These are phyloP conservation scores for Plantago lanceolata DNA, from an alignment of 305 asterid genomes.

Conservation along the genomic window DNA sequence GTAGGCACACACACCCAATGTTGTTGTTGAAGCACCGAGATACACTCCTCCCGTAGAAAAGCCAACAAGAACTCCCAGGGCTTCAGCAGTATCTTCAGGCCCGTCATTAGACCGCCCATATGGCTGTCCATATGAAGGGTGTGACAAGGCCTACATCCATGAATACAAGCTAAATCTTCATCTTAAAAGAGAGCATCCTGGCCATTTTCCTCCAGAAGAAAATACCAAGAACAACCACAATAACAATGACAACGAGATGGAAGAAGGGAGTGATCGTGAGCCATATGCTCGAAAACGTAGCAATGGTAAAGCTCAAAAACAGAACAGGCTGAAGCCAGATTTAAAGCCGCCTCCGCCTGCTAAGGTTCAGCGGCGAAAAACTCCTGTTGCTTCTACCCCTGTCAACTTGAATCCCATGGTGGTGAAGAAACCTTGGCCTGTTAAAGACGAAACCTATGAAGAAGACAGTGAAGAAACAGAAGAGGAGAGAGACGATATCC, in stretches of 20 bases:
- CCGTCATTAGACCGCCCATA: slow-evolving; percentile 83
- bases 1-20: slow-evolving; percentile 35
- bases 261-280: slow-evolving; percentile 87
- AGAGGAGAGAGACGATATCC: slow-evolving; percentile 72
- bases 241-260: slow-evolving; percentile 53
- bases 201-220: slow-evolving; percentile 71
- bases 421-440: slow-evolving; percentile 56
- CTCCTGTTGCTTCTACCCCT: slow-evolving; percentile 32
- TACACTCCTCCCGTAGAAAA: slow-evolving; percentile 57
- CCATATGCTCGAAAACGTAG: slow-evolving; percentile 49
- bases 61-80: slow-evolving; percentile 59
- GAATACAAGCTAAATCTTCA: slow-evolving; percentile 98
- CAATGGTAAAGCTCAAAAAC: slow-evolving; percentile 54
- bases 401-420: slow-evolving; percentile 34
- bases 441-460: slow-evolving; percentile 54
- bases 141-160: slow-evolving; percentile 96
- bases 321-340: slow-evolving; percentile 65
- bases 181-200: slow-evolving; percentile 83
- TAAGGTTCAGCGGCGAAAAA: slow-evolving; percentile 62
- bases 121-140: slow-evolving; percentile 84
- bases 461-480: slow-evolving; percentile 98
- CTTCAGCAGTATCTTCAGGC: slow-evolving; percentile 47
- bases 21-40: slow-evolving; percentile 46
- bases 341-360: slow-evolving; percentile 60
- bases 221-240: slow-evolving; percentile 47